phyloP scores from a whole-genome alignment of 139 green algal species.

The Desmodesmus armatus region DNA sequence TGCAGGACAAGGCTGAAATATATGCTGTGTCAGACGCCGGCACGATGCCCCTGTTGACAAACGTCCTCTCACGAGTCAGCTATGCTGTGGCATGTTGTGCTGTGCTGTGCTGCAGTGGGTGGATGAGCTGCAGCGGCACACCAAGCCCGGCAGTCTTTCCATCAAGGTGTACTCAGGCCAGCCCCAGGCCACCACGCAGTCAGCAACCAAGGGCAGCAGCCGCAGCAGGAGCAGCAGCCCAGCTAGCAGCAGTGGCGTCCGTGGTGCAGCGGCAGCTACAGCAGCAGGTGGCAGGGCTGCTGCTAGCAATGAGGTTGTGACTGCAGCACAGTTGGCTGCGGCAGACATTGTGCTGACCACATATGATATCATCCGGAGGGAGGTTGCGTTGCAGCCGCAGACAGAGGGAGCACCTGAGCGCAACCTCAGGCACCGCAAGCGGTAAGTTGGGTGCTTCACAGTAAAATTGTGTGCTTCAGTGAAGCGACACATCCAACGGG shows the following conservation, averaged over 20 bases:
- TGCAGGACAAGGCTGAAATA: neutral
- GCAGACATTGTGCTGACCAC: constrained; percentile 95
- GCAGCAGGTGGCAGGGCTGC: neutral
- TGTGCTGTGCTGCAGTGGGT: constrained; percentile 78
- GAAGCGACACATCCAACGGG: neutral
- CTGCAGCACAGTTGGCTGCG: constrained; percentile 74
- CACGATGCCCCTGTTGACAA: no score
- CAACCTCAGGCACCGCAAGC: constrained; percentile 19
- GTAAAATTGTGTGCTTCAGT: no score
- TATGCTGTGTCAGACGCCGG: no score
- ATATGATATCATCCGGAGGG: constrained; percentile 87
- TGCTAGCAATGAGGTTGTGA: constrained; percentile 56
- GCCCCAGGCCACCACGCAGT: constrained; percentile 27
- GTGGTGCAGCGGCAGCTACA: neutral
- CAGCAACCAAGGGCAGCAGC: neutral
- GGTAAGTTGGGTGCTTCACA: neutral
- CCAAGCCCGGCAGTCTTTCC: constrained; percentile 57
- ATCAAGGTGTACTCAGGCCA: constrained; percentile 82
- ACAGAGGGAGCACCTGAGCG: constrained; percentile 41
- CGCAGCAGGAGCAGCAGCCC: neutral
- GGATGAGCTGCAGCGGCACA: constrained; percentile 68
- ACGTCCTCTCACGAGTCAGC: no score
- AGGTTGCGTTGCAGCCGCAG: constrained; percentile 72
- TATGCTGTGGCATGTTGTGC: no score
- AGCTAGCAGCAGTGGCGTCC: neutral